Base-by-base conservation (phyloP, 1,284 basidiomycete genomes). In the Ustilago shanxiensis region DNA sequence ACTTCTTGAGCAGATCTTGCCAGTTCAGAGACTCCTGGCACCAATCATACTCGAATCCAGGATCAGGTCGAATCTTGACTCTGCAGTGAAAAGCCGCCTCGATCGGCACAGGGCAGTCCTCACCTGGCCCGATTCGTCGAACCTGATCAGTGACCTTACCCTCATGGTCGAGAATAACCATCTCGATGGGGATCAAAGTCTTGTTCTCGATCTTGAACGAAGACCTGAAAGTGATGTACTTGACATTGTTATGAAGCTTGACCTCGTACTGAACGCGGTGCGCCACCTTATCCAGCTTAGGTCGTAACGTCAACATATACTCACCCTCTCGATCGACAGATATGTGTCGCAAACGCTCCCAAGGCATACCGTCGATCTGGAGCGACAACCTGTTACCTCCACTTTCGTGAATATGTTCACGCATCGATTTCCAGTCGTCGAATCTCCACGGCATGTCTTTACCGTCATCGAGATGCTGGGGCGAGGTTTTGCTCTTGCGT, bases 301-400 rank as follows among this genome's bases (percentile, higher is more conserved):
- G 95, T 9, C 94, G 91, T 35, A 99, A 88, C 7, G 91, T 90
- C 85, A 96, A 94, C 16, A 93, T 90, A 83, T 91, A 95, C 86
- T 98, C 95, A 61, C 98, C 97, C 87, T 98, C 96, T 51, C 92
- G 89, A 82, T 98, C 95, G 14, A 99, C 96, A 1, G 94, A 94
- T 64, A 99, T 91, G 65, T 93, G 91, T 57, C 93, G 90, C 39
- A 99, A 87, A 50, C 93, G 90, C 81, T 98, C 95, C 96, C 97
- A 99, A 5, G 91, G 88, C 83, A 94, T 94, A 60, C 92, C 93
- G 50, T 93, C 89, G 75, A 99, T 91, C 77, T 93, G 92, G 26
- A 85, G 72, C 31, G 79, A 80, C 2, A 85, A 74, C 16, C 71
- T 67, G 50, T 85, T 84, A 57, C 79, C 74, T 24, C 72, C 76